These are phyloP conservation scores for Umbelopsis isabellina DNA, from an alignment of 192 early-diverging fungal genomes.

Conservation along the genomic window DNA sequence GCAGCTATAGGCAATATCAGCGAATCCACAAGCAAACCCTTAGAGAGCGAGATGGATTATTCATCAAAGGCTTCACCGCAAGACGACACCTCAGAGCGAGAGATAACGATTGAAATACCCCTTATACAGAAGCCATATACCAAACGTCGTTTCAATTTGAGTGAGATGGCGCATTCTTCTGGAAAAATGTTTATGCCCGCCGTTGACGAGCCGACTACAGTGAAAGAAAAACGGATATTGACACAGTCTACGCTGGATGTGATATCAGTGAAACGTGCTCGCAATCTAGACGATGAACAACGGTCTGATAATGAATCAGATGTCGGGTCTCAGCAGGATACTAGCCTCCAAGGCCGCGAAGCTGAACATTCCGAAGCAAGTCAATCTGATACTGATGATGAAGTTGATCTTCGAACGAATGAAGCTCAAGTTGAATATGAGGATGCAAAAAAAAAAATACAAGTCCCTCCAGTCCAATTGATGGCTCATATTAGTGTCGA, in stretches of 20 bases:
- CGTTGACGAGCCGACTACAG: background rate
- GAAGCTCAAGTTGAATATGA: conserved; percentile 14
- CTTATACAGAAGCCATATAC: background rate
- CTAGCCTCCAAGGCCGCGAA: no score
- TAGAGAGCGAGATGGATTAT: no score
- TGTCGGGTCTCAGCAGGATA: no score
- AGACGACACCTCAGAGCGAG: background rate
- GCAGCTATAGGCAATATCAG: background rate
- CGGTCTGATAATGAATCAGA: no score
- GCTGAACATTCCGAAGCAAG: no score
- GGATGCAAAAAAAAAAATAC: background rate
- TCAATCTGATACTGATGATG: no score
- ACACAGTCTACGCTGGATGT: conserved; percentile 1
- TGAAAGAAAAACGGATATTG: background rate
- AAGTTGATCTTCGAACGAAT: background rate
- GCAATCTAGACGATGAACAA: no score
- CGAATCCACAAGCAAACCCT: background rate
- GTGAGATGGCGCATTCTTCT: conserved; percentile 1
- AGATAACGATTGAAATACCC: background rate
- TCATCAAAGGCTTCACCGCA: background rate
- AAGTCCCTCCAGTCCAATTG: background rate
- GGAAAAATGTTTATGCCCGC: conserved; percentile 1
- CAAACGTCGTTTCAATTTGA: background rate
- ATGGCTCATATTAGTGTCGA: background rate
- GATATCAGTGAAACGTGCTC: background rate